phyloP scores from a whole-genome alignment of 305 asterid genomes.

The Fraxinus albicans region DNA sequence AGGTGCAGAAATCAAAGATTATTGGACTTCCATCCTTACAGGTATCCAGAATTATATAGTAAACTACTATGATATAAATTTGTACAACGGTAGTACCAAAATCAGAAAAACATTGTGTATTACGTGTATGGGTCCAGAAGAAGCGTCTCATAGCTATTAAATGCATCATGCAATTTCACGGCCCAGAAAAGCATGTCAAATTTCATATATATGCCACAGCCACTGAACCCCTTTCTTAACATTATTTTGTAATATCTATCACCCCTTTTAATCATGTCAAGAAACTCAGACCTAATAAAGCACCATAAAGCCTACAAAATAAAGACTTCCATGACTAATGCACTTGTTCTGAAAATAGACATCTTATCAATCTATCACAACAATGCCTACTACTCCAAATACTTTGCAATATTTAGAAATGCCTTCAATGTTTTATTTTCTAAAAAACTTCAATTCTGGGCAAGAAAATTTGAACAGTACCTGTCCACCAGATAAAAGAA shows the following conservation, averaged over 20 bases:
- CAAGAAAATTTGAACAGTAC: slow-evolving; percentile 31
- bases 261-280: neutral
- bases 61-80: neutral
- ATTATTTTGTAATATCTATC: neutral
- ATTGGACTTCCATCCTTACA: neutral
- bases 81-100: neutral
- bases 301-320: slow-evolving; percentile 14
- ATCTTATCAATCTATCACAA: slow-evolving; percentile 27
- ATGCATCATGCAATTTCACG: neutral
- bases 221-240: neutral
- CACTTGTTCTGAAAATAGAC: slow-evolving; percentile 23
- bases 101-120: neutral
- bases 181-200: neutral
- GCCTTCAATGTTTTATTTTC: neutral
- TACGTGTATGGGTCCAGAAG: neutral
- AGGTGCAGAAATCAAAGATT: neutral
- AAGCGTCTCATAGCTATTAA: neutral
- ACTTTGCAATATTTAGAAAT: neutral
- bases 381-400: neutral
- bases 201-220: neutral
- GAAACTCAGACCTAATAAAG: slow-evolving; percentile 5
- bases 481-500: slow-evolving; percentile 98
- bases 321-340: slow-evolving; percentile 27
- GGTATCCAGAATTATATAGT: neutral
- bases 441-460: neutral